Percentiles rank a stretch among this genome's conserved stretches.
phyloP scores from a whole-genome alignment of 805 yeast species.

The Zygoascus bituminiphila region DNA sequence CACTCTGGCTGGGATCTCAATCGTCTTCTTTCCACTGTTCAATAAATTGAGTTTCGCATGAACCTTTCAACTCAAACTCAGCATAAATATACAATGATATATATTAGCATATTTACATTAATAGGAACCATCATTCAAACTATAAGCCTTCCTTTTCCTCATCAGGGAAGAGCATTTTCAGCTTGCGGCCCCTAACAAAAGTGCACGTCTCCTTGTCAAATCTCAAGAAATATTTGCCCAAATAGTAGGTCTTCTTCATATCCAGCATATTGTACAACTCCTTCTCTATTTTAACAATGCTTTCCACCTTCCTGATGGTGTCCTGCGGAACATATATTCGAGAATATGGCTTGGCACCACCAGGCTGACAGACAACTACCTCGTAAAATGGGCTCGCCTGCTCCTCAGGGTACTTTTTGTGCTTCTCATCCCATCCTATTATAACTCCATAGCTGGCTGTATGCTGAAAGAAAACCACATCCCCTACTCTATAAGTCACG shows the following conservation, averaged over 20 bases:
- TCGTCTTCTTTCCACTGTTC: not conserved
- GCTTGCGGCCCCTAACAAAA: not conserved
- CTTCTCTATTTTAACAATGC: not conserved
- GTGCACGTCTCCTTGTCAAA: not conserved
- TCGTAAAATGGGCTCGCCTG: not conserved
- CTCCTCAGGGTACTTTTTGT: not conserved
- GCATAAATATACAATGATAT: not conserved
- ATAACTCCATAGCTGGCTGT: not conserved
- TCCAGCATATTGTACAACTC: not conserved
- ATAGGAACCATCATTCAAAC: not conserved
- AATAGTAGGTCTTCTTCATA: not conserved
- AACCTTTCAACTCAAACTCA: not conserved
- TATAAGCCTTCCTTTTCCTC: not conserved
- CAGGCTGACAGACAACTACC: not conserved
- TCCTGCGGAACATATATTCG: constrained; percentile 1
- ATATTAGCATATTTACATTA: not conserved
- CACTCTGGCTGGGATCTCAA: constrained; percentile 7
- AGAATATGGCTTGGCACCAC: not conserved
- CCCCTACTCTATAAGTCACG: not conserved
- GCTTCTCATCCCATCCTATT: constrained; percentile 2
- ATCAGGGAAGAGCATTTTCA: not conserved
- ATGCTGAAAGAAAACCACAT: not conserved
- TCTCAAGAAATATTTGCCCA: constrained; percentile 2
- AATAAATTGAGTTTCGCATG: too few species aligned
- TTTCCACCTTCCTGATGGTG: not conserved